These are phyloP conservation scores for Sabuloglossum arenarium DNA, from an alignment of 495 filamentous ascomycete genomes.

Conservation along the genomic window DNA sequence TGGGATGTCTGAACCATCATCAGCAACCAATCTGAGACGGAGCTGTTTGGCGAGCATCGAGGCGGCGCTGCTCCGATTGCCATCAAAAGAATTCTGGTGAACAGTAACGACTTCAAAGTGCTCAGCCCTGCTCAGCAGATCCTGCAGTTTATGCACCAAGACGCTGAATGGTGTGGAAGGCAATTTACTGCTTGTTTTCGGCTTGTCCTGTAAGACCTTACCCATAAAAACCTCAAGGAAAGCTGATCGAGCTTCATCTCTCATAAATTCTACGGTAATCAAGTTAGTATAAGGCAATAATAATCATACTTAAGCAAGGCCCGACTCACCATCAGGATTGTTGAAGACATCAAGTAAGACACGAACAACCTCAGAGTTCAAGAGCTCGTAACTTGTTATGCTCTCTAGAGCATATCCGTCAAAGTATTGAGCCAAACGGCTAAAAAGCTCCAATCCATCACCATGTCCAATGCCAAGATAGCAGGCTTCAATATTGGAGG, in stretches of 20 bases:
- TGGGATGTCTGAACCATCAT: conserved; percentile 79
- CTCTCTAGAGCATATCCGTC: conserved; percentile 72
- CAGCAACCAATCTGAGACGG: conserved; percentile 69
- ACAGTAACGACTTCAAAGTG: conserved; percentile 97
- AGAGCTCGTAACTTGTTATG: conserved; percentile 89
- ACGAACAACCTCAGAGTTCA: conserved; percentile 73
- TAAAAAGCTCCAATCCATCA: conserved; percentile 44
- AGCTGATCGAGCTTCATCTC: conserved; percentile 45
- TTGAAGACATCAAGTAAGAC: conserved; percentile 66
- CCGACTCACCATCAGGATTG: conserved; percentile 26
- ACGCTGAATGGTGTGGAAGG: conserved; percentile 75
- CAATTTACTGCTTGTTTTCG: conserved; percentile 27
- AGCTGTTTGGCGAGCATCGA: conserved; percentile 96
- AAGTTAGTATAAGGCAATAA: background rate
- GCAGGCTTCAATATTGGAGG: conserved; percentile 44
- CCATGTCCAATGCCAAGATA: conserved; percentile 36
- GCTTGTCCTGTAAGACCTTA: conserved; percentile 25
- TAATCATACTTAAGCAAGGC: background rate
- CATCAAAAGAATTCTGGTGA: conserved; percentile 79
- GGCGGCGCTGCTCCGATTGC: conserved; percentile 73
- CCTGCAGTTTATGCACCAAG: conserved; percentile 83
- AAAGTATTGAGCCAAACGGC: conserved; percentile 66
- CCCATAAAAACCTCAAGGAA: conserved; percentile 96
- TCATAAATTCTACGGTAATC: background rate
- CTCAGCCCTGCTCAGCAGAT: conserved; percentile 85